Base-by-base conservation (phyloP, 768 basidiomycete species). In the Amyloporia xantha region DNA sequence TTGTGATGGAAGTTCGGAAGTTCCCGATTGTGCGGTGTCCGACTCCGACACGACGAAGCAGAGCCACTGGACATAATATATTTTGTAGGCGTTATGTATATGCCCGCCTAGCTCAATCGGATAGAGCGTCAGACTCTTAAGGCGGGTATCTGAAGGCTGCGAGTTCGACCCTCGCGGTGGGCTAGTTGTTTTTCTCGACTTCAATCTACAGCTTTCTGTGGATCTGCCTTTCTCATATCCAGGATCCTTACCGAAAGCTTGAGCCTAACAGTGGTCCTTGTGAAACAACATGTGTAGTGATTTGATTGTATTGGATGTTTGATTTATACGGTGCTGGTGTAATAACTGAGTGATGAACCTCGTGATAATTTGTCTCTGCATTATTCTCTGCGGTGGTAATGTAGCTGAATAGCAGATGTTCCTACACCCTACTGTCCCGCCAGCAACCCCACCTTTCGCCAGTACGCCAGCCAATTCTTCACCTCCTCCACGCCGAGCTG, bases 111-210 rank as follows among this genome's bases (percentile, higher is more conserved):
- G 77, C 75, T 77, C 75, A 77, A 78, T 77, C 75, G 76, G 77
- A 77, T 77, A 78, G 77, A 78, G 75, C 75, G 75, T 77, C 75
- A 78, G 77, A 77, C 75, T 77, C 74, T 77, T 78, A 78, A 28
- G 44, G 42, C 24, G 42, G 23, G 42, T 24, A 75, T 76, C 75
- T 75, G 74, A 76, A 77, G 76, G 74, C 74, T 76, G 75, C 75
- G 75, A 75, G 75, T 76, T 76, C 74, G 74, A 76, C 76, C 75
- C 74, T 75, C 75, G 75, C 74, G 75, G 76, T 76, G 74, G 74
- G 74, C 74, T 77, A 76, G 47, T 41, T 27, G 9, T 41, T 48
- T 48, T 48, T 7, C 30, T 27, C 17, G n/a, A 3, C 38, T 7
- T 39, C 30, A 33, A 33, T 7, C 15, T 7, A 33, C 15, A 15